Evolutionary conservation across 352 stramenopile genomes (phyloP).

Genomic region (Peronosclerospora sorghi): DNA sequence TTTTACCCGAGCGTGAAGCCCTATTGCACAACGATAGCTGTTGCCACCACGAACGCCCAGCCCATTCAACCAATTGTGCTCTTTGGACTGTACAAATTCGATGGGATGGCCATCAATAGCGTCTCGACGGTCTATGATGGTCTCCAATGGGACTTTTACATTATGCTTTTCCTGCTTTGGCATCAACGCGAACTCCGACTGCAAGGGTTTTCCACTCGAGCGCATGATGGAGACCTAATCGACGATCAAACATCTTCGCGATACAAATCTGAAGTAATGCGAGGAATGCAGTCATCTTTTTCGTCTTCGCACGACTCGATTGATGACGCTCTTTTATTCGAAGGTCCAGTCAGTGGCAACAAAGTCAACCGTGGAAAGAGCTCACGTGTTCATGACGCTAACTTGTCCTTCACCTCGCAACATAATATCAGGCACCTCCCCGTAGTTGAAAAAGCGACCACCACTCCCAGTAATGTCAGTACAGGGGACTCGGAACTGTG

Average conservation of each 20-base stretch:
- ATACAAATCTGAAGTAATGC: slow-evolving; percentile 36
- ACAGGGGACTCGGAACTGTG: slow-evolving; percentile 19
- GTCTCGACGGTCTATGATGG: slow-evolving; percentile 49
- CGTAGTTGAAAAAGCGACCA: slow-evolving; percentile 7
- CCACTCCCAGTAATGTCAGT: slow-evolving; percentile 18
- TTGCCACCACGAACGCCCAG: slow-evolving; percentile 34
- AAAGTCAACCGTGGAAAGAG: slow-evolving; percentile 11
- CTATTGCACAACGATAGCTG: slow-evolving; percentile 37
- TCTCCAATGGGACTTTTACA: slow-evolving; percentile 79
- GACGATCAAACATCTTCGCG: slow-evolving; percentile 22
- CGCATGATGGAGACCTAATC: slow-evolving; percentile 4
- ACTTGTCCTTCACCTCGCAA: slow-evolving; percentile 9
- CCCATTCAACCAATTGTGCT: slow-evolving; percentile 69
- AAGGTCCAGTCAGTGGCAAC: slow-evolving; percentile 8
- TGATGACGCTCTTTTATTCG: slow-evolving; percentile 48
- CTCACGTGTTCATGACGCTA: slow-evolving; percentile 2
- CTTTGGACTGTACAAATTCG: slow-evolving; percentile 82
- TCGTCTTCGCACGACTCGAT: slow-evolving; percentile 67
- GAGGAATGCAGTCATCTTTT: slow-evolving; percentile 29
- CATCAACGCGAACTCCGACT: slow-evolving; percentile 69
- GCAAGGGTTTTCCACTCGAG: slow-evolving; percentile 64
- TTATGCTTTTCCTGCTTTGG: slow-evolving; percentile 69
- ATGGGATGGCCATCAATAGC: slow-evolving; percentile 45
- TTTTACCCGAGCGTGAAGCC: slow-evolving; percentile 76
- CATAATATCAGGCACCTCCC: slow-evolving; percentile 12